These are phyloP conservation scores for Cercospora brassicicola DNA, from an alignment of 2,329 filamentous ascomycete species.

Conservation along the genomic window DNA sequence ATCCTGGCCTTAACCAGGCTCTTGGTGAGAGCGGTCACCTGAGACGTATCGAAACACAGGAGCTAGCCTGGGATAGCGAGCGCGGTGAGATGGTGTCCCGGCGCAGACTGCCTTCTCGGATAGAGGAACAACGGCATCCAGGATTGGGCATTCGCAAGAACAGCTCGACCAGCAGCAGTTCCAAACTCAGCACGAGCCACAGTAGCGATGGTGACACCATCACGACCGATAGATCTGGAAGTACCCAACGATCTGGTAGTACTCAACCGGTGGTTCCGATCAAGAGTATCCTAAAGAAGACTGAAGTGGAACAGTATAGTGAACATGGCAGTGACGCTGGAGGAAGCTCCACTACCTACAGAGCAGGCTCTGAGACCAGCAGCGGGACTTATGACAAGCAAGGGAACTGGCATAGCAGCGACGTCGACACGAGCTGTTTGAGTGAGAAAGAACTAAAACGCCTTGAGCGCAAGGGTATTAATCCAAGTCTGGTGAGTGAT, in stretches of 20 bases:
- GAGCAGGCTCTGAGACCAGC: slow-evolving; percentile 28
- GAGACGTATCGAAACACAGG: neutral
- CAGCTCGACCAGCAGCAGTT: neutral
- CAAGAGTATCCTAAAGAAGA: slow-evolving; percentile 23
- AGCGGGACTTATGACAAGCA: slow-evolving; percentile 2
- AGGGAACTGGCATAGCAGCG: slow-evolving; percentile 44
- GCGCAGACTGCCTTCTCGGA: neutral
- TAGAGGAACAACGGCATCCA: slow-evolving; percentile 14
- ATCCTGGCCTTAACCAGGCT: slow-evolving; percentile 7
- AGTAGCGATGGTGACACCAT: neutral
- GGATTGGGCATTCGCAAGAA: neutral
- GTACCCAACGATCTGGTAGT: neutral
- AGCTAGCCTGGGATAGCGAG: slow-evolving; percentile 1
- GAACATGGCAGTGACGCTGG: slow-evolving; percentile 29
- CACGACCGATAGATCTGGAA: neutral
- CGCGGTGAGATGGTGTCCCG: slow-evolving; percentile 5
- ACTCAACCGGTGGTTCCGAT: slow-evolving; percentile 2
- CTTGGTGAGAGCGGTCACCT: neutral
- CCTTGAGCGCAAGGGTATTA: slow-evolving; percentile 50
- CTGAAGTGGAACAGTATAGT: slow-evolving; percentile 33
- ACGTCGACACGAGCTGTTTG: slow-evolving; percentile 42
- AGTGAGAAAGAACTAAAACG: slow-evolving; percentile 47
- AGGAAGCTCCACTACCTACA: slow-evolving; percentile 27
- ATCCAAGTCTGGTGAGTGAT: slow-evolving; percentile 31
- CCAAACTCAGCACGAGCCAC: neutral